Percentiles rank a stretch among this genome's conserved stretches.
Evolutionary conservation across 805 yeast species (phyloP).

Genomic region (Ogataea dorogensis): DNA sequence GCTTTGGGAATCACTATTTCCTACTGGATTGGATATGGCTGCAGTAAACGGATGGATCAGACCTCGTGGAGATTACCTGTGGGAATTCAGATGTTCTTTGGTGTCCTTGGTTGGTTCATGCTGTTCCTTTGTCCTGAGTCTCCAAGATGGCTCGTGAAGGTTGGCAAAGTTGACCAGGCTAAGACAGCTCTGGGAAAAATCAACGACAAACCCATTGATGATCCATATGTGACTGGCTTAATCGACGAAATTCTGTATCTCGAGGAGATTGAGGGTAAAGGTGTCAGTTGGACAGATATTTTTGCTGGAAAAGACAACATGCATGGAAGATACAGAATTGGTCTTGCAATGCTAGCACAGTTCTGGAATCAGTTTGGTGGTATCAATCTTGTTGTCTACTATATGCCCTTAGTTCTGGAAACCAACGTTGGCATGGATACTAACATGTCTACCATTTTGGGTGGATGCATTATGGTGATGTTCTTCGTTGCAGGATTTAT

Average conservation of each 20-base stretch:
- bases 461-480: constrained; percentile 58
- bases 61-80: constrained; percentile 46
- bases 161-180: constrained; percentile 44
- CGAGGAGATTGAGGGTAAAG: constrained; percentile 42
- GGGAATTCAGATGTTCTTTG: constrained; percentile 50
- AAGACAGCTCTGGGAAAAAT: constrained; percentile 38
- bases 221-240: constrained; percentile 14
- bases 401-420: constrained; percentile 60
- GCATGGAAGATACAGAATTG: constrained; percentile 40
- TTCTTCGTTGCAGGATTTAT: constrained; percentile 56
- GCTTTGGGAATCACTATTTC: constrained; percentile 63
- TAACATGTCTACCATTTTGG: constrained; percentile 49
- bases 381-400: constrained; percentile 68
- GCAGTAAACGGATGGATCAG: constrained; percentile 25
- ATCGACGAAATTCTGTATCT: constrained; percentile 26
- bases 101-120: constrained; percentile 29
- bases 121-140: constrained; percentile 50
- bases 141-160: constrained; percentile 51
- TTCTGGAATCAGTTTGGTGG: constrained; percentile 66
- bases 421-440: constrained; percentile 58
- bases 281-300: constrained; percentile 27
- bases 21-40: constrained; percentile 47
- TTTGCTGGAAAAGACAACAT: constrained; percentile 15
- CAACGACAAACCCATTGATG: constrained; percentile 25
- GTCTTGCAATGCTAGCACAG: constrained; percentile 52